A percentile compares a stretch with the other conserved stretches of the same genome.
These are phyloP conservation scores for Turnera subulata DNA, from an alignment of 345 rosid genomes.

Conservation along the genomic window DNA sequence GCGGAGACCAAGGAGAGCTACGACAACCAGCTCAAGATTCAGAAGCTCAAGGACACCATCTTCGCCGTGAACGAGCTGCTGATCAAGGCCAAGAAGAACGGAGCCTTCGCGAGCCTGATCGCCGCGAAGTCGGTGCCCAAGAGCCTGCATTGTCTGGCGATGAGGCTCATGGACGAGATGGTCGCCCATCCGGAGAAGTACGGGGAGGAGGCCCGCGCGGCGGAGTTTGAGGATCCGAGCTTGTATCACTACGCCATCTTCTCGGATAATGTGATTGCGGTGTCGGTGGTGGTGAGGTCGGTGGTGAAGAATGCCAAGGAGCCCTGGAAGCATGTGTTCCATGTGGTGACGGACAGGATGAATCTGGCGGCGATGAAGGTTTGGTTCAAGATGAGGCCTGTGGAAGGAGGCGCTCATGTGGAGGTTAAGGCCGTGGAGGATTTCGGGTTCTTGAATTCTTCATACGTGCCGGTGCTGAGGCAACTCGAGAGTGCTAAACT, in stretches of 20 bases:
- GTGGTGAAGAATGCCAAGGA: slow-evolving; percentile 76
- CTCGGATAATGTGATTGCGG: slow-evolving; percentile 87
- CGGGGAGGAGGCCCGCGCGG: slow-evolving; percentile 43
- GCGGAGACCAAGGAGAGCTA: slow-evolving; percentile 80
- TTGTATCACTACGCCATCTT: slow-evolving; percentile 76
- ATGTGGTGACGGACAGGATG: slow-evolving; percentile 79
- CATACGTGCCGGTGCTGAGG: slow-evolving; percentile 67
- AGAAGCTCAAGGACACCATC: slow-evolving; percentile 84
- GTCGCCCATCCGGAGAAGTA: slow-evolving; percentile 71
- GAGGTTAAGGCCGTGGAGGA: slow-evolving; percentile 83
- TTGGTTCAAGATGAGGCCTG: slow-evolving; percentile 91
- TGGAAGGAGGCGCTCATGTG: slow-evolving; percentile 61
- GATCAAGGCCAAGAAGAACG: slow-evolving; percentile 81
- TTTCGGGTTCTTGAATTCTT: slow-evolving; percentile 55
- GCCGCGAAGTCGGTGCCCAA: slow-evolving; percentile 80
- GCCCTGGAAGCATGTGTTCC: slow-evolving; percentile 81
- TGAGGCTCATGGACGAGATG: slow-evolving; percentile 91
- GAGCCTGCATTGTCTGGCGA: slow-evolving; percentile 90
- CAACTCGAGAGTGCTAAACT: slow-evolving; percentile 61
- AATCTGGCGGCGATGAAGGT: slow-evolving; percentile 91
- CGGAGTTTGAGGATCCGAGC: slow-evolving; percentile 68
- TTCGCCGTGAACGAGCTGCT: slow-evolving; percentile 78
- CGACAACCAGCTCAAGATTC: slow-evolving; percentile 87
- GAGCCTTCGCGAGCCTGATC: slow-evolving; percentile 71
- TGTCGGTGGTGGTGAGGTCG: slow-evolving; percentile 86